Conservation (phyloP, 768 basidiomycete genomes). For the Hirschioporus abietinus region DNA sequence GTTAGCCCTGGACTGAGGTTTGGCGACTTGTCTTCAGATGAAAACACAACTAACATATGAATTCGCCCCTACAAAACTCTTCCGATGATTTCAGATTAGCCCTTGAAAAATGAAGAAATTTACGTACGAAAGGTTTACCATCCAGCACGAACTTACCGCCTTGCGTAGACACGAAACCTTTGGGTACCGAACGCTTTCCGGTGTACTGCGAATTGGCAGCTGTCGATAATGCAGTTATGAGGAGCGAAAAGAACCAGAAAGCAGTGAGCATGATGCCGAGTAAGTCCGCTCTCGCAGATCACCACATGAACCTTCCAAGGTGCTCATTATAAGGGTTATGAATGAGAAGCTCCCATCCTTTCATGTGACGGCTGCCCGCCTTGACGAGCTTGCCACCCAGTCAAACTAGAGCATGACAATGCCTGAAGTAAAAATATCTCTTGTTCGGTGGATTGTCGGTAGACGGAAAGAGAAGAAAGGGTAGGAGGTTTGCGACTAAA, state of each 20-base stretch:
- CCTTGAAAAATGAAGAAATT: not conserved
- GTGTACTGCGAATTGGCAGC: too few relatives aligned
- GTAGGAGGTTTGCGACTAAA: too few relatives aligned
- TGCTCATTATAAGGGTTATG: not conserved
- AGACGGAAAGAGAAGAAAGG: not conserved
- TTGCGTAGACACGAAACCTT: slow-evolving; percentile 41
- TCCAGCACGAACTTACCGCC: slow-evolving; percentile 38
- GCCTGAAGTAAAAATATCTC: not conserved
- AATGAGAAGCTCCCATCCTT: not conserved
- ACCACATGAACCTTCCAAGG: not conserved
- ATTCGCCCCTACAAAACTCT: slow-evolving; percentile 50
- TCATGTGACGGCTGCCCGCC: not conserved
- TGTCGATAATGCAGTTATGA: not conserved
- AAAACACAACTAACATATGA: slow-evolving; percentile 36
- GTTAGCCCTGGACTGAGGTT: not conserved
- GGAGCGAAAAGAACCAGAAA: not conserved
- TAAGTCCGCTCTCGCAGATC: not conserved
- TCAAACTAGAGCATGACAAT: not conserved
- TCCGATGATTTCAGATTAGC: slow-evolving; percentile 3
- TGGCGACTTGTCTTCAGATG: not conserved
- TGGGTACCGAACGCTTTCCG: slow-evolving; percentile 20
- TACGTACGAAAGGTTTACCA: slow-evolving; percentile 45
- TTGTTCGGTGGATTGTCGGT: not conserved
- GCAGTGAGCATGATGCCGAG: not conserved
- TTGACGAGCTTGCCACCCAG: not conserved